A percentile compares a stretch with the other conserved stretches of the same genome.
Conservation (phyloP, 148 eudicot genomes). For the Nepenthes mirabilis region DNA sequence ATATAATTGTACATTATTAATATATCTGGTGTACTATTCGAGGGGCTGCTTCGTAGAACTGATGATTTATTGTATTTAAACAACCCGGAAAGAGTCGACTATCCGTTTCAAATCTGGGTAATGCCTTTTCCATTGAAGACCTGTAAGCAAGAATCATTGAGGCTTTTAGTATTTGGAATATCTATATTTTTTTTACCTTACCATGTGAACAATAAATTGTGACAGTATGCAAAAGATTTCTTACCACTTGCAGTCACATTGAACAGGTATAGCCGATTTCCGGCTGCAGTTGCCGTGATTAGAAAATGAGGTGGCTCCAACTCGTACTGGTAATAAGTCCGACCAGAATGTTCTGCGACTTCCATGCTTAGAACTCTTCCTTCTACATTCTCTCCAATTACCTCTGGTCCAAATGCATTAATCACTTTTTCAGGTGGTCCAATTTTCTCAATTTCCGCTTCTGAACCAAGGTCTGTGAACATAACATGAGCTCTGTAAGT, state of each 20-base stretch:
- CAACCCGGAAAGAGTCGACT: slow-evolving; percentile 72
- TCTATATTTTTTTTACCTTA: not conserved
- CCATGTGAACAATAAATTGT: not conserved
- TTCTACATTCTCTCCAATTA: slow-evolving; percentile 85
- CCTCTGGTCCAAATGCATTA: slow-evolving; percentile 91
- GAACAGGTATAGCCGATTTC: slow-evolving; percentile 85
- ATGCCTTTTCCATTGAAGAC: slow-evolving; percentile 90
- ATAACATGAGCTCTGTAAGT: not conserved
- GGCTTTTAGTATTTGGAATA: not conserved
- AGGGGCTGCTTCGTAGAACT: too few relatives aligned
- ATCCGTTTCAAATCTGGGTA: slow-evolving; percentile 74
- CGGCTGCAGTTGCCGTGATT: slow-evolving; percentile 95
- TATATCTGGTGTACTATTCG: too few relatives aligned
- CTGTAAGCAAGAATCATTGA: slow-evolving; percentile 24
- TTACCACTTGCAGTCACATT: slow-evolving; percentile 63
- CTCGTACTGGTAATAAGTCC: slow-evolving; percentile 84
- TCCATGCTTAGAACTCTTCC: slow-evolving; percentile 68
- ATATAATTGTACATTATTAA: too few relatives aligned
- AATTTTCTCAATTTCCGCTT: slow-evolving; percentile 56
- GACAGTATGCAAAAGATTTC: not conserved
- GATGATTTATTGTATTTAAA: slow-evolving; percentile 12
- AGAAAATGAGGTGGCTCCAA: slow-evolving; percentile 82
- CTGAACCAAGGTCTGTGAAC: slow-evolving; percentile 49
- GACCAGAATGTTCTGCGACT: slow-evolving; percentile 70
- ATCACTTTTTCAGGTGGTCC: slow-evolving; percentile 88